These are phyloP conservation scores for Diutina catenulata DNA, from an alignment of 1,139 yeast species.

Conservation along the genomic window DNA sequence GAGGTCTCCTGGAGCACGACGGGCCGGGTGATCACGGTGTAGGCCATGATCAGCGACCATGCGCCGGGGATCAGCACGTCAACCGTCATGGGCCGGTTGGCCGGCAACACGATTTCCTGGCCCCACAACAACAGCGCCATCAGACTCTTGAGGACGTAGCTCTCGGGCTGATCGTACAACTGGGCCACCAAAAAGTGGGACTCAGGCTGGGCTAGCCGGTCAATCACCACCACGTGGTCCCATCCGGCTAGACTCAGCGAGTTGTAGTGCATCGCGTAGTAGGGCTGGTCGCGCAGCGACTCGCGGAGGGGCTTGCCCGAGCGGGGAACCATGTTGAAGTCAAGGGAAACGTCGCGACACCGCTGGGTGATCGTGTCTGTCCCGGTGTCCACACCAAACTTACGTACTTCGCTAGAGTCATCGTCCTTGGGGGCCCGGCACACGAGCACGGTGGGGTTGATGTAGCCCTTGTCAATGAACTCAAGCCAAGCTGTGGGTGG, in stretches of 20 bases:
- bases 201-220: slow-evolving; percentile 8
- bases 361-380: slow-evolving; percentile 7
- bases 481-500: slow-evolving; percentile 1
- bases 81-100: slow-evolving; percentile 32
- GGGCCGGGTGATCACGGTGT: slow-evolving; percentile 23
- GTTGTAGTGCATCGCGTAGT: slow-evolving; percentile 24
- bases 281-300: slow-evolving; percentile 38
- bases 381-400: neutral
- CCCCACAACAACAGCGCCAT: neutral
- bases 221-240: slow-evolving; percentile 40
- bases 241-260: slow-evolving; percentile 18
- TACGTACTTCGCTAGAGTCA: neutral
- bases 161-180: neutral
- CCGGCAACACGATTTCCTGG: slow-evolving; percentile 5
- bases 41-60: slow-evolving; percentile 54
- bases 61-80: slow-evolving; percentile 42
- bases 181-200: neutral
- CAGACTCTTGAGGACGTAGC: neutral
- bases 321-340: slow-evolving; percentile 32
- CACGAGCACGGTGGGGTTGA: neutral
- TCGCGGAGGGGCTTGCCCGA: slow-evolving; percentile 29
- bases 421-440: neutral
- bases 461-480: neutral
- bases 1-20: slow-evolving; percentile 1
- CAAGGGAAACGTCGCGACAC: slow-evolving; percentile 31